Base-by-base conservation (phyloP, 495 filamentous ascomycete species). In the Hypoxylon fuscum region DNA sequence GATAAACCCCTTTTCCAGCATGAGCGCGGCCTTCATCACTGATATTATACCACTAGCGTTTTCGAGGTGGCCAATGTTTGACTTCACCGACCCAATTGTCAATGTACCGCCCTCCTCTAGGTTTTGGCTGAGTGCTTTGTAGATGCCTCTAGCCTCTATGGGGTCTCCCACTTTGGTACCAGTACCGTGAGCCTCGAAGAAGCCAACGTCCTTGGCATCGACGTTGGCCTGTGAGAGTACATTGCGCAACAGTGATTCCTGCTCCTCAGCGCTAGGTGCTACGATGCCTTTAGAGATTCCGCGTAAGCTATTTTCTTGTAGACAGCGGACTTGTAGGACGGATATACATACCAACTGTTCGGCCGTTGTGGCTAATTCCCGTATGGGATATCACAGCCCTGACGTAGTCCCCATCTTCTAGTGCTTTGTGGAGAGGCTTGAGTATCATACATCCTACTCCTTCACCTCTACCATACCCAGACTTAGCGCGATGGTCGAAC, bases 1-100 rank as follows among this genome's bases (percentile, higher is more conserved):
- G 55, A 83, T 75, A 56, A 78, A 75, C 29, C 78, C 80, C 44
- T 77, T 77, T 57, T 87, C 82, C 2, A 88, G 66, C 74, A 82
- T 82, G 61, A 86, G 59, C 1, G 79, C 74, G 0, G 79, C 78
- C 62, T 88, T 88, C 52, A 88, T 83, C 4, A 88, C 62, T 0
- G 78, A 79, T 7, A 81, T 75, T 46, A 88, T 74, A 8, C 85
- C 85, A 35, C 76, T 77, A 8, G 80, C 76, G 1, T 76, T 83
- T 71, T 87, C 85, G 17, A 79, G 55, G 61, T 88, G 85, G 6
- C 85, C 83, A 46, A 86, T 77, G 55, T 85, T 84, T 1, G 79
- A 79, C 52, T 88, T 88, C 0, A 87, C 73, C 0, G 82, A 83
- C 4, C 84, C 85, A 31, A 88, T 77, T 62, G 66, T 76, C 9